Evolutionary conservation across 495 filamentous ascomycete genomes (phyloP).

Genomic region (Rusavskia elegans): DNA sequence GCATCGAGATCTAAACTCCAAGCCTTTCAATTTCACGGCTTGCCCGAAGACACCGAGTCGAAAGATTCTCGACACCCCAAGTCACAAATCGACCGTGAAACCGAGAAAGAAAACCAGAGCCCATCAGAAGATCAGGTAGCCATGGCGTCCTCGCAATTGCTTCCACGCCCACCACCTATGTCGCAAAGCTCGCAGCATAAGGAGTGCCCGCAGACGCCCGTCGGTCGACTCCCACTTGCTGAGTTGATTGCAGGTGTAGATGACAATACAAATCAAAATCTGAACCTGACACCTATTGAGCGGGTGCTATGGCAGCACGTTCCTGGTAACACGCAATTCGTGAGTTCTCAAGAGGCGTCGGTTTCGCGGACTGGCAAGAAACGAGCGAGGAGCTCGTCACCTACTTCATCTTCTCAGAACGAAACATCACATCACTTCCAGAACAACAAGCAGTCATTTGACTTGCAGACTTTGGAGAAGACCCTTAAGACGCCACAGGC

Average conservation of each 20-base stretch:
- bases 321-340: conserved; percentile 29
- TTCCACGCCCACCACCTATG: conserved; percentile 15
- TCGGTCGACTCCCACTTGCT: conserved; percentile 54
- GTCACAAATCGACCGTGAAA: not conserved
- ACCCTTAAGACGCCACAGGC: conserved; percentile 56
- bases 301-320: conserved; percentile 55
- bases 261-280: conserved; percentile 27
- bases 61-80: no score
- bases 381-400: conserved; percentile 68
- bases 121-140: conserved; percentile 23
- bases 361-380: conserved; percentile 39
- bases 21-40: conserved; percentile 35
- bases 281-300: conserved; percentile 48
- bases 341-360: conserved; percentile 26
- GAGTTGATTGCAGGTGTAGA: conserved; percentile 68
- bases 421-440: conserved; percentile 26
- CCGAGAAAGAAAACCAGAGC: conserved; percentile 12
- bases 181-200: conserved; percentile 20
- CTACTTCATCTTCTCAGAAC: conserved; percentile 51
- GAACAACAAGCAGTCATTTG: conserved; percentile 25
- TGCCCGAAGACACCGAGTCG: conserved; percentile 5
- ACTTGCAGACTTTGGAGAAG: conserved; percentile 36
- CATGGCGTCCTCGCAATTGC: conserved; percentile 17
- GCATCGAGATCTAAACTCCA: conserved; percentile 43
- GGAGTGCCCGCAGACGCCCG: conserved; percentile 53